Percentiles rank a stretch among this genome's conserved stretches.
phyloP scores from a whole-genome alignment of 306 rosid genomes.

The Mimosa pudica region DNA sequence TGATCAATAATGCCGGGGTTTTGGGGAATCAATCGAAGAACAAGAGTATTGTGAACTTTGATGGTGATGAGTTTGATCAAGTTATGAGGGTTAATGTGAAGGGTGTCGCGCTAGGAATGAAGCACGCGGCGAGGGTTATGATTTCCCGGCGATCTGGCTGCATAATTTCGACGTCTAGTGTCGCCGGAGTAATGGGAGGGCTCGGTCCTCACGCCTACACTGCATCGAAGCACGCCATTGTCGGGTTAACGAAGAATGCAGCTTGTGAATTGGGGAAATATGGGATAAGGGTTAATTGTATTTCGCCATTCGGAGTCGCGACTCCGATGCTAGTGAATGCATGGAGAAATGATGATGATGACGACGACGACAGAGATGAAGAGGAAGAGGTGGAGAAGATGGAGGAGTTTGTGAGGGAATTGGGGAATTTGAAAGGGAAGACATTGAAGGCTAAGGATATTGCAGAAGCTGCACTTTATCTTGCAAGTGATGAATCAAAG shows the following conservation, averaged over 20 bases:
- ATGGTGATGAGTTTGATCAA: conserved; percentile 62
- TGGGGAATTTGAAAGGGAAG: conserved; percentile 71
- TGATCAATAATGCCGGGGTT: conserved; percentile 89
- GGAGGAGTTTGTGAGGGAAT: conserved; percentile 83
- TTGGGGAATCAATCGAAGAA: conserved; percentile 68
- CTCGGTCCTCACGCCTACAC: conserved; percentile 92
- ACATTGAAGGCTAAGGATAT: conserved; percentile 70
- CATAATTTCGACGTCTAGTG: conserved; percentile 74
- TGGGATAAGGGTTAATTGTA: conserved; percentile 82
- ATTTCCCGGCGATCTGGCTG: conserved; percentile 63
- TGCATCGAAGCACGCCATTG: conserved; percentile 91
- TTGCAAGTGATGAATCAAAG: conserved; percentile 89
- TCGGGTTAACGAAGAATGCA: conserved; percentile 77
- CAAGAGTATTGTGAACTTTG: conserved; percentile 78
- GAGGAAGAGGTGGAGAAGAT: conserved; percentile 65
- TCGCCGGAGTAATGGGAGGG: conserved; percentile 79
- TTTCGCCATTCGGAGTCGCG: conserved; percentile 94
- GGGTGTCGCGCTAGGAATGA: conserved; percentile 82
- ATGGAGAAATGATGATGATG: conserved; percentile 49
- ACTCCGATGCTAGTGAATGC: conserved; percentile 85
- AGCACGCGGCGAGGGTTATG: conserved; percentile 91
- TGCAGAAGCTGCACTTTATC: conserved; percentile 92
- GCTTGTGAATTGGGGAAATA: conserved; percentile 78
- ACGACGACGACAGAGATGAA: conserved; percentile 18
- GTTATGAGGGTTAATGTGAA: conserved; percentile 83